phyloP scores from a whole-genome alignment of 2,329 filamentous ascomycete species.

The Colletotrichum destructivum region DNA sequence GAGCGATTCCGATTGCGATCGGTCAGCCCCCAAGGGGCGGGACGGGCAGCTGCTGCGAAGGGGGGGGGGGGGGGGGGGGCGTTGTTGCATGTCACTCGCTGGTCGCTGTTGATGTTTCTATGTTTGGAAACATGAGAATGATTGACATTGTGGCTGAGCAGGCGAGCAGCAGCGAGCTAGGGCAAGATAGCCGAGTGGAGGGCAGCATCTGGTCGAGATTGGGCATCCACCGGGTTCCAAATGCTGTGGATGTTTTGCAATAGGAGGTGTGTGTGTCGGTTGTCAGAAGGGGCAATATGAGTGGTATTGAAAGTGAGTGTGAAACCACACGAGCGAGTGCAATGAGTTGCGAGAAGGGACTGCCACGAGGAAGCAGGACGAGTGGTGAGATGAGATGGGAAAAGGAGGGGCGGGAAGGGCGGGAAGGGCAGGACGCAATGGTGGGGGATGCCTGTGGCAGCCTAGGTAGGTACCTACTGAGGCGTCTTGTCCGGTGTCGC shows the following conservation, averaged over 20 bases:
- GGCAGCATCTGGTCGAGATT: too few species aligned
- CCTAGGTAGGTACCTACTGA: too few species aligned
- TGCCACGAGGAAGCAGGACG: neutral
- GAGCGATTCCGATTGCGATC: constrained; percentile 23
- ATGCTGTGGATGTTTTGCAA: neutral
- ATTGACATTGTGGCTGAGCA: constrained; percentile 23
- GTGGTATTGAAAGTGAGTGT: neutral
- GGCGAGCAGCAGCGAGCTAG: neutral
- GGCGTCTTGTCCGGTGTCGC: neutral
- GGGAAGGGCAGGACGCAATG: too few species aligned
- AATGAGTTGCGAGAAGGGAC: neutral
- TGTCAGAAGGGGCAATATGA: neutral
- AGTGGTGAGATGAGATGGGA: neutral
- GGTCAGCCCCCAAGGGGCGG: constrained; percentile 3
- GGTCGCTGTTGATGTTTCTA: constrained; percentile 17
- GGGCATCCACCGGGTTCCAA: too few species aligned
- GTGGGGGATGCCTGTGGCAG: too few species aligned
- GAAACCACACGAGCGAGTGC: too few species aligned
- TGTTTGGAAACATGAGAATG: constrained; percentile 19
- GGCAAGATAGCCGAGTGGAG: constrained; percentile 7
- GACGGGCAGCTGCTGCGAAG: neutral
- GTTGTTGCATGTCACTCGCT: neutral
- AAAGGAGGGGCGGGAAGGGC: too few species aligned
- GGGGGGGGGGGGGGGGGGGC: neutral
- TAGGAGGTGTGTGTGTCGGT: neutral